phyloP scores from a whole-genome alignment of 2,329 filamentous ascomycete species.

The Colletotrichum sp. region DNA sequence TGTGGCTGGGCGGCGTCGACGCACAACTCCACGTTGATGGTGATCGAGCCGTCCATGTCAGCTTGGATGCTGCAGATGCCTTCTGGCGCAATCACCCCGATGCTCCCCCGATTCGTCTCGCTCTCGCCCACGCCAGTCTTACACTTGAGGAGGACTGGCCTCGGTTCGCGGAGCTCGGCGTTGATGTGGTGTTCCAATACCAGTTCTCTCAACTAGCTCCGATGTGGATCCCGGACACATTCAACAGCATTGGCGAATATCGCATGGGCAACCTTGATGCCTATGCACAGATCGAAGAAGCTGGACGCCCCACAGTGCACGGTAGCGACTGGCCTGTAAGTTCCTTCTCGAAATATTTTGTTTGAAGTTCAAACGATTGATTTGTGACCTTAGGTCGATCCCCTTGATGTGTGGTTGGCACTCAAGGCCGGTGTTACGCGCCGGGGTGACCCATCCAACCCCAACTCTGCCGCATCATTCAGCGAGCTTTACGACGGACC shows the following conservation, averaged over 20 bases:
- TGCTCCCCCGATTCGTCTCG: conserved; percentile 2
- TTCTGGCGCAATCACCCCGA: conserved; percentile 13
- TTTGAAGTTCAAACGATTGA: background rate
- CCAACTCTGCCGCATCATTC: conserved; percentile 26
- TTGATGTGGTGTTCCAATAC: conserved; percentile 28
- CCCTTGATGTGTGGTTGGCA: conserved; percentile 30
- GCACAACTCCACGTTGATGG: conserved; percentile 27
- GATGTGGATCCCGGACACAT: conserved; percentile 26
- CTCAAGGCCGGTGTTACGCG: conserved; percentile 30
- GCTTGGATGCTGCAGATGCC: conserved; percentile 26
- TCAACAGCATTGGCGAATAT: conserved; percentile 24
- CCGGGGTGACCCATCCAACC: conserved; percentile 27
- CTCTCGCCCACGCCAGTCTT: conserved; percentile 29
- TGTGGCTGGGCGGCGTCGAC: conserved; percentile 15
- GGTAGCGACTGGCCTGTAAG: conserved; percentile 32
- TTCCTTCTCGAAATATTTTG: background rate
- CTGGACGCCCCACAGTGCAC: conserved; percentile 18
- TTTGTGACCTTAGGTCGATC: conserved; percentile 23
- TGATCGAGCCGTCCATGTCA: conserved; percentile 27
- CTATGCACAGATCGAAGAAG: conserved; percentile 21
- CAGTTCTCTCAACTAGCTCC: conserved; percentile 30
- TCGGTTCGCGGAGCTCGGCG: conserved; percentile 26
- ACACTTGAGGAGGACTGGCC: conserved; percentile 26
- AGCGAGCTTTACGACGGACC: conserved; percentile 19
- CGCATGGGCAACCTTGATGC: conserved; percentile 31